phyloP scores from a whole-genome alignment of 441 rosid species.

The Adansonia grandidieri region DNA sequence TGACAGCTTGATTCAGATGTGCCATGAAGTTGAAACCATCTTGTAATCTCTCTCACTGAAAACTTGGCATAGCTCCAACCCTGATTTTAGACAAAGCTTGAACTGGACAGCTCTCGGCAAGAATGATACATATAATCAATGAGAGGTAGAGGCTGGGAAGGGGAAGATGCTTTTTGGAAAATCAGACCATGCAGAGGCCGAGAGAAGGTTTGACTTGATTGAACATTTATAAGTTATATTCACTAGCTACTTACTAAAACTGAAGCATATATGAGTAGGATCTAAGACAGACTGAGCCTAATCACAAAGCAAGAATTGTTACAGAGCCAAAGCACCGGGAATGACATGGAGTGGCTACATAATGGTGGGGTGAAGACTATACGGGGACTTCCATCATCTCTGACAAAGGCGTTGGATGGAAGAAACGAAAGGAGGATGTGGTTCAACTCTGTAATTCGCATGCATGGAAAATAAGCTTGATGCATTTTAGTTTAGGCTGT shows the following conservation, averaged over 20 bases:
- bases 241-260: neutral
- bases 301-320: too few relatives aligned
- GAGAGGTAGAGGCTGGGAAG: constrained; percentile 75
- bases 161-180: constrained; percentile 48
- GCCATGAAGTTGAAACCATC: too few relatives aligned
- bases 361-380: constrained; percentile 52
- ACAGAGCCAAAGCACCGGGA: constrained; percentile 53
- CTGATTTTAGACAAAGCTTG: too few relatives aligned
- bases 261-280: neutral
- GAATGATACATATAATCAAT: constrained; percentile 47
- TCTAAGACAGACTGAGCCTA: neutral
- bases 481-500: neutral
- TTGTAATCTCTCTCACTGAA: too few relatives aligned
- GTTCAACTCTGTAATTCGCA: constrained; percentile 65
- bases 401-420: constrained; percentile 62
- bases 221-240: neutral
- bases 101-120: constrained; percentile 37
- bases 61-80: too few relatives aligned
- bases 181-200: constrained; percentile 53
- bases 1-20: too few relatives aligned
- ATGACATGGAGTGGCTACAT: constrained; percentile 64
- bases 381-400: constrained; percentile 38
- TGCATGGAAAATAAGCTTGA: constrained; percentile 72
- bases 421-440: constrained; percentile 74
- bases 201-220: constrained; percentile 40